Base-by-base conservation (phyloP, 768 basidiomycete species). In the Collybiopsis luxurians region DNA sequence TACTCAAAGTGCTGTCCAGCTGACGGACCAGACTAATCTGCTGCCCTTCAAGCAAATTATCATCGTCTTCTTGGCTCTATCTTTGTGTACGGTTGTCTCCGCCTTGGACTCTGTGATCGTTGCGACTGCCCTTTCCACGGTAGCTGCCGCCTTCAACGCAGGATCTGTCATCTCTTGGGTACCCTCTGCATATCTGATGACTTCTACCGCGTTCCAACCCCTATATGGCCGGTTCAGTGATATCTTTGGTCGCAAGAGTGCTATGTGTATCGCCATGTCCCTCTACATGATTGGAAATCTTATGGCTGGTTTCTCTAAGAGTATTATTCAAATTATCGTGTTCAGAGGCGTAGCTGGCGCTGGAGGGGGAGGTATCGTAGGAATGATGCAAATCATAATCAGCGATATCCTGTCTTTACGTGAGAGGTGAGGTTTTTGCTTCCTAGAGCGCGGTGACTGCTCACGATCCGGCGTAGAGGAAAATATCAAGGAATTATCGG, bases 401-500 rank as follows among this genome's bases (percentile, higher is more conserved):
- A 85, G 84, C 0, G 89, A 90, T 65, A 80, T 91, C 17, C 86
- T 90, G 15, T 83, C 80, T 26, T 74, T 91, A 36, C 81, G 86
- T 24, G 85, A 87, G 2, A 75, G 85, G 85, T 81, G 50, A 27
- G 73, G 47, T 55, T 39, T 30, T 30, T 30, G 53, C 31, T 19
- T 34, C n/a, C n/a, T 38, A 23, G 27, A 11, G 11, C 5, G 17
- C 28, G 36, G 54, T 31, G 23, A 38, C 38, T 11, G n/a, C 19
- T 55, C 13, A 36, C 31, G 7, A 34, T 17, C 38, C 2, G 15
- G 23, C n/a, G 31, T 24, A 85, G 84, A 60, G 88, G 88, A 24
- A 90, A 90, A 70, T 91, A 89, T 63, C 86, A 89, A 62, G 89
- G 89, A 1, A 86, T 90, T 34, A 84, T 87, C 19, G 82, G 84